Percentiles rank a stretch among this genome's conserved stretches.
Evolutionary conservation across 208 protist species (phyloP).

Genomic region (Trypanosoma boissoni): DNA sequence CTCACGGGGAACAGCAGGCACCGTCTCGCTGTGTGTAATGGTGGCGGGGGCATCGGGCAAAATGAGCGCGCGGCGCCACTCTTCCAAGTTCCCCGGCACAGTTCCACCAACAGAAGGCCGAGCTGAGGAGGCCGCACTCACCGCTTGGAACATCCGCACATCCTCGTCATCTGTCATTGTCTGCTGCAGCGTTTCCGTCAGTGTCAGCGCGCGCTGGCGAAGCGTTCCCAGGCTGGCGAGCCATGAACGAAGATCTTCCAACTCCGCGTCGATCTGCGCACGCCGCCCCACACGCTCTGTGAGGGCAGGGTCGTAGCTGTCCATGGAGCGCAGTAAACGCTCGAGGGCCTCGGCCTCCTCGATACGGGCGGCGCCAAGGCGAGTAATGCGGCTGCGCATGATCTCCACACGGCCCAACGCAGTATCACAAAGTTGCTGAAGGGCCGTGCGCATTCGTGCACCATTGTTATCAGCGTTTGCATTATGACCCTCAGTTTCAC

Average conservation of each 20-base stretch:
- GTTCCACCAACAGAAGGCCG: neutral
- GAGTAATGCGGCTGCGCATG: conserved; percentile 39
- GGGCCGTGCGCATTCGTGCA: neutral
- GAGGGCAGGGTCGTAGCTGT: conserved; percentile 45
- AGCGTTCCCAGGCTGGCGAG: conserved; percentile 18
- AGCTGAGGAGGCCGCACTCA: neutral
- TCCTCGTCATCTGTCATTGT: neutral
- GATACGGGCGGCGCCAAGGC: conserved; percentile 32
- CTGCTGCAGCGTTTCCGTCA: conserved; percentile 27
- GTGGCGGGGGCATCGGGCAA: neutral
- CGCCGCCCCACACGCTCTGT: conserved; percentile 26
- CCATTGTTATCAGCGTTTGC: neutral
- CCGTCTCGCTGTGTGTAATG: neutral
- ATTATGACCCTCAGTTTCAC: neutral
- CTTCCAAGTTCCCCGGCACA: neutral
- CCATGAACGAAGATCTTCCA: conserved; percentile 31
- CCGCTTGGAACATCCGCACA: neutral
- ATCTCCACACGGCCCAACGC: conserved; percentile 26
- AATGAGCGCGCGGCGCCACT: conserved; percentile 4
- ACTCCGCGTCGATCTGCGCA: conserved; percentile 26
- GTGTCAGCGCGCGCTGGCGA: conserved; percentile 17
- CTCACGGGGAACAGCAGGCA: neutral
- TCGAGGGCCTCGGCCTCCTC: conserved; percentile 33
- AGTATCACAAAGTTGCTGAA: conserved; percentile 41
- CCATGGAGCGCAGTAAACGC: conserved; percentile 23